Evolutionary conservation across 2,329 filamentous ascomycete species (phyloP).

Genomic region (Paraconiothyrium brasiliense): DNA sequence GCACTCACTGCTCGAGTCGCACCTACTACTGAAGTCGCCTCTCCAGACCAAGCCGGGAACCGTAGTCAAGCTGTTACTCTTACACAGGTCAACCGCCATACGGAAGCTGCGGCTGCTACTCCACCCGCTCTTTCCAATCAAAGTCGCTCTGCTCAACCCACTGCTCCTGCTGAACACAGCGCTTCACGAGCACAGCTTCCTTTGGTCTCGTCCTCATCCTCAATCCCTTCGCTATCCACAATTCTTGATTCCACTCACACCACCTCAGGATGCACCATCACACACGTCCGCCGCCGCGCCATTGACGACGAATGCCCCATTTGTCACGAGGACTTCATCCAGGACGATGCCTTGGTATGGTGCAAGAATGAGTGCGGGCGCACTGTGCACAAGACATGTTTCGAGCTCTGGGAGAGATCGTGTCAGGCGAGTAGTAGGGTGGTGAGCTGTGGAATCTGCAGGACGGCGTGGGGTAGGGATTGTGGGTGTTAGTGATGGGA

Average conservation of each 20-base stretch:
- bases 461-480: conserved; percentile 22
- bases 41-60: background rate
- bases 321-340: conserved; percentile 25
- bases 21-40: background rate
- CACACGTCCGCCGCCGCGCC: conserved; percentile 28
- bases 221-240: too few relatives aligned
- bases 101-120: too few relatives aligned
- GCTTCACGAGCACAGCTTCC: too few relatives aligned
- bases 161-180: too few relatives aligned
- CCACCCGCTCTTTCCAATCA: too few relatives aligned
- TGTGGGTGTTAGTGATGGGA: conserved; percentile 16
- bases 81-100: too few relatives aligned
- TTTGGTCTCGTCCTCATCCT: too few relatives aligned
- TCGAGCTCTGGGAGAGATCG: conserved; percentile 22
- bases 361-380: conserved; percentile 29
- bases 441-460: conserved; percentile 25
- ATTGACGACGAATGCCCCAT: conserved; percentile 32
- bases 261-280: background rate
- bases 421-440: background rate
- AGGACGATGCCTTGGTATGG: conserved; percentile 26
- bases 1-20: background rate
- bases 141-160: too few relatives aligned
- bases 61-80: too few relatives aligned
- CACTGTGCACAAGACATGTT: conserved; percentile 27
- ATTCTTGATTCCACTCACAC: background rate